Evolutionary conservation across 352 stramenopile genomes (phyloP).

Genomic region (Hyaloperonospora brassicae): DNA sequence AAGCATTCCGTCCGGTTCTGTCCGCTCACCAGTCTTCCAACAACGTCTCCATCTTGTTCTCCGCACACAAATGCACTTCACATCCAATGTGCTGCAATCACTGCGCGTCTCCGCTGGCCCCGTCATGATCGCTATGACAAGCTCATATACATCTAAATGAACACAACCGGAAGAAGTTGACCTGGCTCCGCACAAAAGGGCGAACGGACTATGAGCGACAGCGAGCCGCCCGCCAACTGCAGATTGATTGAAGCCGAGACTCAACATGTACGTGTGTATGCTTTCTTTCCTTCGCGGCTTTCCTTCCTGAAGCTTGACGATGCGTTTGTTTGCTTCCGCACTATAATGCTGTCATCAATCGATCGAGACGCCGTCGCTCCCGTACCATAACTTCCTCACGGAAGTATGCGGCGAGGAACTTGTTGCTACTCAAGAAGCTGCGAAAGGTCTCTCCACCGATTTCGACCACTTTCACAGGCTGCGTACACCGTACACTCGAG

Average conservation of each 20-base stretch:
- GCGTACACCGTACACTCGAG: slow-evolving; percentile 60
- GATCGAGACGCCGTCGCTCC: slow-evolving; percentile 53
- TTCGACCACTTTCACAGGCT: slow-evolving; percentile 64
- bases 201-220: slow-evolving; percentile 12
- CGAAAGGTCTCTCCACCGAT: slow-evolving; percentile 77
- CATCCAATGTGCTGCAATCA: slow-evolving; percentile 40
- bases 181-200: slow-evolving; percentile 24
- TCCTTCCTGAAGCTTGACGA: background rate
- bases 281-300: slow-evolving; percentile 20
- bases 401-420: slow-evolving; percentile 78
- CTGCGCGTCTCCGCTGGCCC: slow-evolving; percentile 28
- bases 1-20: slow-evolving; percentile 26
- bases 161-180: slow-evolving; percentile 21
- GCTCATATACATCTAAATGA: slow-evolving; percentile 8
- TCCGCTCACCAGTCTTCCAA: slow-evolving; percentile 38
- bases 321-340: background rate
- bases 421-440: slow-evolving; percentile 76
- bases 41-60: slow-evolving; percentile 8
- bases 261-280: slow-evolving; percentile 19
- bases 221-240: slow-evolving; percentile 17
- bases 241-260: slow-evolving; percentile 24
- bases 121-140: background rate
- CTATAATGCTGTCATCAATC: slow-evolving; percentile 31
- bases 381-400: slow-evolving; percentile 59
- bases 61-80: no score